Evolutionary conservation across 2,329 filamentous ascomycete genomes (phyloP).

Genomic region (Xylariaceae sp.): DNA sequence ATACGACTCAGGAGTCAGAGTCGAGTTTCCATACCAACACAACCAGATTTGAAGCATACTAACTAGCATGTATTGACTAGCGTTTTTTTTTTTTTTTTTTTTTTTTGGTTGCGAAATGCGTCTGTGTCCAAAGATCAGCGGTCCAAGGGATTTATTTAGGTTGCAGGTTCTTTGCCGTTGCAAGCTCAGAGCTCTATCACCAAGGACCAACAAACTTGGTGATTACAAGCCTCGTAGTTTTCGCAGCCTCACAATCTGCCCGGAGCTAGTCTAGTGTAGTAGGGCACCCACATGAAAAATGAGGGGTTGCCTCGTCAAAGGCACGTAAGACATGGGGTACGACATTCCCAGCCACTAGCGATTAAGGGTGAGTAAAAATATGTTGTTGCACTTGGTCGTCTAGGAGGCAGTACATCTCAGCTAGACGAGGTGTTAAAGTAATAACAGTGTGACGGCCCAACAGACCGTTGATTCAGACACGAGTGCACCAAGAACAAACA

Average conservation of each 20-base stretch:
- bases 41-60: not conserved
- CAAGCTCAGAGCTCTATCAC: not conserved
- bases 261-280: not conserved
- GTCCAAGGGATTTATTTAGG: not conserved
- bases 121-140: not conserved
- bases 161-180: not conserved
- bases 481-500: constrained; percentile 17
- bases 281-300: constrained; percentile 16
- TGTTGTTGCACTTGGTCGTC: constrained; percentile 18
- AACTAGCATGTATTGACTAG: not conserved
- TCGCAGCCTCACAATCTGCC: constrained; percentile 2
- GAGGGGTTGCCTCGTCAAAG: constrained; percentile 27
- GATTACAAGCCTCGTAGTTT: not conserved
- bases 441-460: constrained; percentile 17
- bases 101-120: not conserved
- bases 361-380: constrained; percentile 15
- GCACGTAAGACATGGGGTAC: constrained; percentile 27
- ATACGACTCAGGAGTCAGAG: not conserved
- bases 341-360: constrained; percentile 10
- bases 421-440: constrained; percentile 1
- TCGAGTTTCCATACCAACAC: not conserved
- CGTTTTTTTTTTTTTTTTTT: not conserved
- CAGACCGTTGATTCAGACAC: constrained; percentile 25
- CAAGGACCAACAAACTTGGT: not conserved
- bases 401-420: constrained; percentile 8